phyloP scores from a whole-genome alignment of 495 filamentous ascomycete species.

The Hyphodiscus hymeniophilus region DNA sequence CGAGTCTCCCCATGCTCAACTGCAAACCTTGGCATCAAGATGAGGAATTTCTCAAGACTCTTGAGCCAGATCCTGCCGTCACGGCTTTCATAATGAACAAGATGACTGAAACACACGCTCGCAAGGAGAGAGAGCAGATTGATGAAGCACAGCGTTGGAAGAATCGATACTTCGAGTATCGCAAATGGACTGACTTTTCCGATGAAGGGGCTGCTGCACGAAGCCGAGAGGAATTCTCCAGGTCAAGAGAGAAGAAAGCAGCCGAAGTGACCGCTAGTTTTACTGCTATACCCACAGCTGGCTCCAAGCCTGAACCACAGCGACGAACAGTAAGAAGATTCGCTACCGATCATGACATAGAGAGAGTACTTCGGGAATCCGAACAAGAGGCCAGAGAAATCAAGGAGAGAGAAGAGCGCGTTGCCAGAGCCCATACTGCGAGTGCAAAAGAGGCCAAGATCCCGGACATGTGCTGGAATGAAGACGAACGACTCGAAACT shows the following conservation, averaged over 20 bases:
- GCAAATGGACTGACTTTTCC: constrained; percentile 43
- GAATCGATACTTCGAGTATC: constrained; percentile 34
- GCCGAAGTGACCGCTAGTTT: constrained; percentile 20
- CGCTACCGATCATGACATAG: constrained; percentile 63
- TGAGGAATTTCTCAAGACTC: constrained; percentile 24
- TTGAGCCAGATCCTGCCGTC: constrained; percentile 5
- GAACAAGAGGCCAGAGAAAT: constrained; percentile 67
- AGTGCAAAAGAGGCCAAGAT: constrained; percentile 78
- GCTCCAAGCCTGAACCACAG: constrained; percentile 16
- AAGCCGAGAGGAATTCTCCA: constrained; percentile 23
- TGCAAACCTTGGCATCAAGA: constrained; percentile 36
- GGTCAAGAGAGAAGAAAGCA: constrained; percentile 8
- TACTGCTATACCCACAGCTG: constrained; percentile 24
- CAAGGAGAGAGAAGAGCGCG: constrained; percentile 58
- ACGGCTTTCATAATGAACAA: constrained; percentile 5
- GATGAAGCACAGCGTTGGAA: constrained; percentile 26
- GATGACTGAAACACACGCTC: constrained; percentile 21
- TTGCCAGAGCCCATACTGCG: constrained; percentile 64
- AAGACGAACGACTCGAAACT: constrained; percentile 27
- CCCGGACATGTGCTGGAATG: constrained; percentile 60
- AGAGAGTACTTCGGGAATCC: constrained; percentile 64
- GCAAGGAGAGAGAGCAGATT: constrained; percentile 23
- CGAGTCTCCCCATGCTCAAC: constrained; percentile 34
- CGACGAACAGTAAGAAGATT: constrained; percentile 27
- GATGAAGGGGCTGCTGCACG: constrained; percentile 35